phyloP scores from a whole-genome alignment of 1,139 yeast species.

The Hansenula lynferdii region DNA sequence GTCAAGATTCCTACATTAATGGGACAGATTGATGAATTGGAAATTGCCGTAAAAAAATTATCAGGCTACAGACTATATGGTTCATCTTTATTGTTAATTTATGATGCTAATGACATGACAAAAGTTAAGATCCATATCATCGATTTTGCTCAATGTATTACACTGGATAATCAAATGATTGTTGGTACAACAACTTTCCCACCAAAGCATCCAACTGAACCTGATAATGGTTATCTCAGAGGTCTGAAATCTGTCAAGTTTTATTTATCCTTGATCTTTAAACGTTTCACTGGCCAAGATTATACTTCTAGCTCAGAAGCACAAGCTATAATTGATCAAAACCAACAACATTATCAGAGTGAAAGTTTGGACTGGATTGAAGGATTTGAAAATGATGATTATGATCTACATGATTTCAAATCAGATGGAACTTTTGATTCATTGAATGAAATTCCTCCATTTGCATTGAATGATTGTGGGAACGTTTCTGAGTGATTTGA shows the following conservation, averaged over 20 bases:
- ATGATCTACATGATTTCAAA: slow-evolving; percentile 7
- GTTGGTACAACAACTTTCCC: slow-evolving; percentile 43
- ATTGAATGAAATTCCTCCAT: slow-evolving; percentile 13
- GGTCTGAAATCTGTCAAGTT: slow-evolving; percentile 67
- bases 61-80: slow-evolving; percentile 91
- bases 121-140: slow-evolving; percentile 62
- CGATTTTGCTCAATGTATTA: slow-evolving; percentile 93
- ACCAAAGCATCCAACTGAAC: slow-evolving; percentile 56
- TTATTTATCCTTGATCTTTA: slow-evolving; percentile 56
- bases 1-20: slow-evolving; percentile 66
- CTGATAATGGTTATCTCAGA: slow-evolving; percentile 81
- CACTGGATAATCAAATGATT: slow-evolving; percentile 46
- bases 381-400: slow-evolving; percentile 16
- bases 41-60: slow-evolving; percentile 47
- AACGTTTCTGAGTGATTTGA: slow-evolving; percentile 19
- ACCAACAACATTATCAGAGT: slow-evolving; percentile 23
- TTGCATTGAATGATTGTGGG: slow-evolving; percentile 21
- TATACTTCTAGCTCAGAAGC: slow-evolving; percentile 25
- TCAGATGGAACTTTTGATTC: slow-evolving; percentile 11
- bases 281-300: slow-evolving; percentile 35
- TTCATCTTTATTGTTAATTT: slow-evolving; percentile 80
- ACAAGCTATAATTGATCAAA: slow-evolving; percentile 24
- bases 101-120: slow-evolving; percentile 55
- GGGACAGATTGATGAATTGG: slow-evolving; percentile 53
- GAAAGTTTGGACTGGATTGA: slow-evolving; percentile 44